Conservation (phyloP, 495 filamentous ascomycete species). For the Cercophora samala region DNA sequence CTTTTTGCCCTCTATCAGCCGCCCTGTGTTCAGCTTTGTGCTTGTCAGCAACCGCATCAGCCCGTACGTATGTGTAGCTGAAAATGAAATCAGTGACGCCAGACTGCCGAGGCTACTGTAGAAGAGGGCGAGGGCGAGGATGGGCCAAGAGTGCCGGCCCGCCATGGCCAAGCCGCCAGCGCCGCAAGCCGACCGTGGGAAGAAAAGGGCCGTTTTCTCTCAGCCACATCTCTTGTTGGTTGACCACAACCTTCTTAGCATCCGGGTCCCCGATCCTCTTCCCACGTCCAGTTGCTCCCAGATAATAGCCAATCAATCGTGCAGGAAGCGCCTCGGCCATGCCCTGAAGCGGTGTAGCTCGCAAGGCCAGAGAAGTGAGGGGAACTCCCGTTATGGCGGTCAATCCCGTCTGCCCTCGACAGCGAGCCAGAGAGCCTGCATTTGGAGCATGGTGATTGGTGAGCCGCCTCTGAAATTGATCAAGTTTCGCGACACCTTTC, state of each 20-base stretch:
- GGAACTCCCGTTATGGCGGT: slow-evolving; percentile 10
- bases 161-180: slow-evolving; percentile 14
- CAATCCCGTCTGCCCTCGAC: slow-evolving; percentile 12
- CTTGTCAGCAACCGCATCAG: not conserved
- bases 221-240: slow-evolving; percentile 23
- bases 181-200: slow-evolving; percentile 15
- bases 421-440: not conserved
- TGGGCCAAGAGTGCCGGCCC: not conserved
- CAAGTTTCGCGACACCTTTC: not conserved
- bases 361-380: not conserved
- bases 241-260: slow-evolving; percentile 3
- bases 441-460: not conserved
- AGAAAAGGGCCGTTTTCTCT: slow-evolving; percentile 25
- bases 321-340: slow-evolving; percentile 8
- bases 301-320: slow-evolving; percentile 15
- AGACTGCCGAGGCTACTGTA: slow-evolving; percentile 8
- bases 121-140: too few relatives aligned
- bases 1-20: not conserved
- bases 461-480: not conserved
- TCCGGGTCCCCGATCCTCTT: not conserved
- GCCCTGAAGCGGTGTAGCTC: slow-evolving; percentile 12
- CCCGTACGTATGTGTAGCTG: too few relatives aligned
- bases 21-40: not conserved
- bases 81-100: not conserved
- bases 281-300: too few relatives aligned